Conservation (phyloP, 192 early-diverging fungal genomes). For the Rhizoclosmatium sp. region DNA sequence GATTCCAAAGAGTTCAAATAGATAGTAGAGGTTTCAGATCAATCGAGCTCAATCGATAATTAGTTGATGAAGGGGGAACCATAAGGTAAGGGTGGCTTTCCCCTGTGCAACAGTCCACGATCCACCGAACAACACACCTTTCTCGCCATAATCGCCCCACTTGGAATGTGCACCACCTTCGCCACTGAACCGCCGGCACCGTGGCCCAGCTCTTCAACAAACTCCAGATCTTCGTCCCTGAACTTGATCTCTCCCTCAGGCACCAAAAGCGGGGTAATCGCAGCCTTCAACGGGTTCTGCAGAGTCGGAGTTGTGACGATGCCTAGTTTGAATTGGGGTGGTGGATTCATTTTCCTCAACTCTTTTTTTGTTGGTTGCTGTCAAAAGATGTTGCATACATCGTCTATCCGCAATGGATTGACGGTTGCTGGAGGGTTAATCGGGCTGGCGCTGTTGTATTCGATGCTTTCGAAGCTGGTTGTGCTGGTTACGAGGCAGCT, state of each 20-base stretch:
- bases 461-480: constrained; percentile 20
- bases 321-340: constrained; percentile 21
- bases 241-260: constrained; percentile 48
- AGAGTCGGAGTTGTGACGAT: constrained; percentile 32
- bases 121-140: constrained; percentile 68
- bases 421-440: not conserved
- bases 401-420: not conserved
- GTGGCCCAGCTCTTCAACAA: constrained; percentile 82
- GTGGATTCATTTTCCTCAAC: constrained; percentile 3
- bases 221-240: constrained; percentile 71
- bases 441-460: not conserved
- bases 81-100: too few species aligned
- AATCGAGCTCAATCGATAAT: too few species aligned
- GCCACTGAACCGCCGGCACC: constrained; percentile 96
- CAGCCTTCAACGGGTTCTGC: constrained; percentile 5
- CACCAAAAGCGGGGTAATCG: constrained; percentile 39
- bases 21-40: too few species aligned
- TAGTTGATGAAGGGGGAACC: too few species aligned
- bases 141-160: constrained; percentile 85
- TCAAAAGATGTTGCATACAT: not conserved
- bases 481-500: constrained; percentile 1
- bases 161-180: constrained; percentile 83
- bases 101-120: not conserved
- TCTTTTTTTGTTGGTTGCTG: not conserved
- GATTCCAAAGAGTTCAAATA: not conserved